Evolutionary conservation across 176 grass and related monocot species (phyloP), one percentile per base, ranked within the genome.

Genomic region (Echinochloa phyllopogon): DNA sequence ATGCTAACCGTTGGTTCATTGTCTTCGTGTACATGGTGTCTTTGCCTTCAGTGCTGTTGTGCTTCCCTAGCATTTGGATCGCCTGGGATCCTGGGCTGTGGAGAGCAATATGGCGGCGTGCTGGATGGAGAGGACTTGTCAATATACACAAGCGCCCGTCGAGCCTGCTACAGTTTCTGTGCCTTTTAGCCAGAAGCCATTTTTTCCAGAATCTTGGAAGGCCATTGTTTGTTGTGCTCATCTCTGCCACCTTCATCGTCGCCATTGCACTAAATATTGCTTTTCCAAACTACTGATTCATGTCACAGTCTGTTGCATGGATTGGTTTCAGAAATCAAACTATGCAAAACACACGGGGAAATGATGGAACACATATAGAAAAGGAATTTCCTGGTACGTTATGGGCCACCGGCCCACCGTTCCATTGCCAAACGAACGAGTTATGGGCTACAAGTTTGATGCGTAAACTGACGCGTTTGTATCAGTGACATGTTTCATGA

Each of bases 251-350:
- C 15, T 84, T 84, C 23, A 0, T 84, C 2, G 49, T 44, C 6
- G 71, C 82, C 47, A 33, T 76, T 6, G 48, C 37, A 77, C 72
- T 85, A 0, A 15, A 20, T 29, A 36, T 85, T 77, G 11, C 7
- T 16, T 45, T 69, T 38, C 83, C 83, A 33, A 29, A 77, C 61
- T 85, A 76, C 61, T 84, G 47, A 84, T n/a, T n/a, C n/a, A n/a
- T n/a, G n/a, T n/a, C n/a, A n/a, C n/a, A n/a, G n/a, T n/a, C n/a
- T n/a, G n/a, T n/a, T n/a, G n/a, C n/a, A n/a, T n/a, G n/a, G n/a
- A n/a, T n/a, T n/a, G n/a, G n/a, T n/a, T n/a, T n/a, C n/a, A n/a
- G n/a, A n/a, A n/a, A n/a, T n/a, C n/a, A n/a, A n/a, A n/a, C n/a
- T n/a, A n/a, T n/a, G n/a, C n/a, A n/a, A n/a, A n/a, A n/a, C n/a